phyloP scores from a whole-genome alignment of 495 filamentous ascomycete species.

The Podospora conica region DNA sequence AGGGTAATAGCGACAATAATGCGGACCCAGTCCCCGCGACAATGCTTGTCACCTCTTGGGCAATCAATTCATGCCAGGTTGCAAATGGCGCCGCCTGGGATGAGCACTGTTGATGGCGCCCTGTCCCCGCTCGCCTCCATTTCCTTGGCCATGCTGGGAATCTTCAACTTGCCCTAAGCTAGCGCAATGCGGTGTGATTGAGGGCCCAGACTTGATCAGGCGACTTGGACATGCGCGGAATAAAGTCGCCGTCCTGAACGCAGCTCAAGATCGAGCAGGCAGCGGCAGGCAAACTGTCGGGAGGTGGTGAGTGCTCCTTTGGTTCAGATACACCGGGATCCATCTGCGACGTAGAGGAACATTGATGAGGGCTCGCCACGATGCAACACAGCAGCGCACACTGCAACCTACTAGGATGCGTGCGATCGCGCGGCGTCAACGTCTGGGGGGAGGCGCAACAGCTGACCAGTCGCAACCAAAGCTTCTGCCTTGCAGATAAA shows the following conservation, averaged over 20 bases:
- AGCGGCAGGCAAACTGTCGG: background rate
- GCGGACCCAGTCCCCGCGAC: conserved; percentile 3
- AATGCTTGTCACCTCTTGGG: background rate
- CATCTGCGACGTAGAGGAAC: background rate
- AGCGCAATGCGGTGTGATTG: background rate
- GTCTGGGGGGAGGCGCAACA: background rate
- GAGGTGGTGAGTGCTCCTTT: background rate
- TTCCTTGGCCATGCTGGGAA: background rate
- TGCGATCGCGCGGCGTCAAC: background rate
- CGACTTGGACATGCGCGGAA: background rate
- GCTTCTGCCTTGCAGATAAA: background rate
- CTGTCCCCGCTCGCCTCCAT: background rate
- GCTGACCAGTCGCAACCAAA: background rate
- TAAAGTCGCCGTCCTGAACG: background rate
- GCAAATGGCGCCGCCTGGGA: background rate
- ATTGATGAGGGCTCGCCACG: background rate
- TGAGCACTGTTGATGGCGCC: background rate
- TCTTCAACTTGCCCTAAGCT: background rate
- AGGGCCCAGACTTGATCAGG: background rate
- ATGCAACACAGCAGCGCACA: background rate
- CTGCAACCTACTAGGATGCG: background rate
- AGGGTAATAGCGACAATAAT: background rate
- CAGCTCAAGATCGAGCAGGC: background rate
- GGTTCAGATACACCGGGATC: background rate
- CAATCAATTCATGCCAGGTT: conserved; percentile 4